phyloP scores from a whole-genome alignment of 1,284 basidiomycete species.

The Ceratobasidium sp. region DNA sequence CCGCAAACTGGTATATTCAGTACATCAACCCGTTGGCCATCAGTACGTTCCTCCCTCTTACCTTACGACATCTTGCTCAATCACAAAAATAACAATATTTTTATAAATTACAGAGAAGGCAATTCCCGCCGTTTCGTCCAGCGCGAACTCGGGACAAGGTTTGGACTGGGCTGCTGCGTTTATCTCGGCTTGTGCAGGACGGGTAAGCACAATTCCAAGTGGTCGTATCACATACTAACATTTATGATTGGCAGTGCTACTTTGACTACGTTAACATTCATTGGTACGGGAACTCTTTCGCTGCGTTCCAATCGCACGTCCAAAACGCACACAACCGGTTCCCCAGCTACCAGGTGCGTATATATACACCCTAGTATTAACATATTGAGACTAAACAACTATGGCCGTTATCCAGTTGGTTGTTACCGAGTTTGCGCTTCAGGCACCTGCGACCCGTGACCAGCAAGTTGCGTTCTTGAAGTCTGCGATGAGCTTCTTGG shows the following conservation, averaged over 20 bases:
- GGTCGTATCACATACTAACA: background rate
- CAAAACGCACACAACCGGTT: slow-evolving; percentile 43
- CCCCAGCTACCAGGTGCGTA: slow-evolving; percentile 32
- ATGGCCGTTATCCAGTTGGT: slow-evolving; percentile 1
- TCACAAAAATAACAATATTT: background rate
- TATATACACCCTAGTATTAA: background rate
- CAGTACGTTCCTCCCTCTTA: slow-evolving; percentile 6
- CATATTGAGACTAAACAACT: background rate
- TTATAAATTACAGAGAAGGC: slow-evolving; percentile 16
- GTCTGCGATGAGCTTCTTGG: slow-evolving; percentile 36
- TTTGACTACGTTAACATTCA: slow-evolving; percentile 46
- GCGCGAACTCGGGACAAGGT: slow-evolving; percentile 29
- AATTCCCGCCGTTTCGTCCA: slow-evolving; percentile 39
- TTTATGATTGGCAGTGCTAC: slow-evolving; percentile 28
- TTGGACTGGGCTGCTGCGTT: slow-evolving; percentile 39
- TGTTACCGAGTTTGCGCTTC: slow-evolving; percentile 43
- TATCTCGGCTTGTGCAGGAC: slow-evolving; percentile 39
- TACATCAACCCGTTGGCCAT: slow-evolving; percentile 42
- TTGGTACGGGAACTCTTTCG: slow-evolving; percentile 42
- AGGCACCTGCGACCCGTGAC: slow-evolving; percentile 31
- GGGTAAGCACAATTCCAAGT: background rate
- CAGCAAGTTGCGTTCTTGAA: slow-evolving; percentile 43
- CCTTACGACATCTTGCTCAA: background rate
- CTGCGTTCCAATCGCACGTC: slow-evolving; percentile 40
- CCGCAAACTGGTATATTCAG: slow-evolving; percentile 44